A percentile compares a stretch with the other conserved stretches of the same genome.
These are phyloP conservation scores for Globisporangium parvum DNA, from an alignment of 352 stramenopile genomes.

Conservation along the genomic window DNA sequence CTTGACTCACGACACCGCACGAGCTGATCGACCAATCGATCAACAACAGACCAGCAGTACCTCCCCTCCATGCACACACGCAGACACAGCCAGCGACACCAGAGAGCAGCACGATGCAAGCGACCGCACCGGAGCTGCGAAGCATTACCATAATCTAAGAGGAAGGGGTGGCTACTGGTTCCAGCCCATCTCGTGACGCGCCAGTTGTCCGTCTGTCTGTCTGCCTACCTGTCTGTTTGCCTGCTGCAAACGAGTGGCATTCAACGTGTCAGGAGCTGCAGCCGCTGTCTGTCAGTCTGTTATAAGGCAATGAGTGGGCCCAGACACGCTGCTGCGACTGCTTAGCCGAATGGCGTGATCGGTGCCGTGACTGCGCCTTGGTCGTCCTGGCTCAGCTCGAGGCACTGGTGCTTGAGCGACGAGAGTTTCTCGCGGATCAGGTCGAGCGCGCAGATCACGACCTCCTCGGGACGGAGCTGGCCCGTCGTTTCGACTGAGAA, in stretches of 20 bases:
- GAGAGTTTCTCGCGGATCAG: constrained; percentile 84
- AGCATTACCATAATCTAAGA: constrained; percentile 17
- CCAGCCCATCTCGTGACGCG: neutral
- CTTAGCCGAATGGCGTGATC: constrained; percentile 81
- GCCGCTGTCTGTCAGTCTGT: too few species aligned
- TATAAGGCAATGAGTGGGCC: too few species aligned
- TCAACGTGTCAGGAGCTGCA: too few species aligned
- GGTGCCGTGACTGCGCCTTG: constrained; percentile 34
- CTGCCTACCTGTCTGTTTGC: too few species aligned
- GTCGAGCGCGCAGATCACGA: constrained; percentile 83
- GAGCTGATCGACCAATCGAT: too few species aligned
- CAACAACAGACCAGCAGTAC: neutral
- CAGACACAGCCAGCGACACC: neutral
- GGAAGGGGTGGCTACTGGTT: neutral
- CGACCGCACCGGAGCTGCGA: neutral
- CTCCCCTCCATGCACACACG: neutral
- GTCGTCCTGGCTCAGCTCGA: constrained; percentile 82
- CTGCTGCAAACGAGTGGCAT: too few species aligned
- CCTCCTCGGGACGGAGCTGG: constrained; percentile 77
- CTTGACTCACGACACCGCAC: constrained; percentile 10
- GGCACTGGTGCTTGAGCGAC: constrained; percentile 81
- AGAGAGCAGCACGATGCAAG: neutral
- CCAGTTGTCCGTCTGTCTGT: too few species aligned
- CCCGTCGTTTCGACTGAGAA: constrained; percentile 95
- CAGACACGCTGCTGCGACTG: too few species aligned